phyloP scores from a whole-genome alignment of 495 filamentous ascomycete genomes.

The Chlorociboria aeruginascens region DNA sequence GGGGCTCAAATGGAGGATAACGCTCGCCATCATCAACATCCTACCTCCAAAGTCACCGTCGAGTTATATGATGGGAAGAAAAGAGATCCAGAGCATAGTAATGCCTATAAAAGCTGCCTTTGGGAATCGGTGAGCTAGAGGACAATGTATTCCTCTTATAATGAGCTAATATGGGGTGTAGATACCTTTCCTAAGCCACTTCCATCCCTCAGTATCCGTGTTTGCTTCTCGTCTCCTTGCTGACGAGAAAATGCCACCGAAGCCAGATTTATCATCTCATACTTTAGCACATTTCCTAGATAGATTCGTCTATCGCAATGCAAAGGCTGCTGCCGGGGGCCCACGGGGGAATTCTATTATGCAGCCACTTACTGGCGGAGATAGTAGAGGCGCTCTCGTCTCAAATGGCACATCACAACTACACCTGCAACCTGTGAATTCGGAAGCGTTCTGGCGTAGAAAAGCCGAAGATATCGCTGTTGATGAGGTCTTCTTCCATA shows the following conservation, averaged over 20 bases:
- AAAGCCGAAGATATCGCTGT: slow-evolving; percentile 72
- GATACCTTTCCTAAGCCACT: slow-evolving; percentile 68
- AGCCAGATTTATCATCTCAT: slow-evolving; percentile 78
- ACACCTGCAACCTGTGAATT: slow-evolving; percentile 53
- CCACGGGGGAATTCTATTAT: slow-evolving; percentile 77
- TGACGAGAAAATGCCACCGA: slow-evolving; percentile 57
- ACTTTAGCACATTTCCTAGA: slow-evolving; percentile 92
- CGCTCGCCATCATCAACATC: neutral
- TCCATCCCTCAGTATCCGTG: slow-evolving; percentile 89
- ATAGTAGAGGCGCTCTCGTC: slow-evolving; percentile 51
- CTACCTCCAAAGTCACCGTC: neutral
- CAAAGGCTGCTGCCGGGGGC: slow-evolving; percentile 50
- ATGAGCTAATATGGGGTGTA: slow-evolving; percentile 14
- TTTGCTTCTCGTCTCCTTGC: slow-evolving; percentile 60
- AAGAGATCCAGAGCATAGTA: slow-evolving; percentile 79
- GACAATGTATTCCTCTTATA: neutral
- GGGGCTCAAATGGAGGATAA: slow-evolving; percentile 6
- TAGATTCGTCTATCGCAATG: slow-evolving; percentile 88
- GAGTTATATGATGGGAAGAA: slow-evolving; percentile 72
- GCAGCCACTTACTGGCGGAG: slow-evolving; percentile 73
- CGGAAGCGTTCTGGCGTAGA: slow-evolving; percentile 84
- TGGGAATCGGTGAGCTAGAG: slow-evolving; percentile 66
- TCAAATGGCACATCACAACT: slow-evolving; percentile 29
- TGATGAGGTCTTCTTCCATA: slow-evolving; percentile 96
- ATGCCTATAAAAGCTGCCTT: slow-evolving; percentile 78